Conservation (phyloP, 495 filamentous ascomycete species). For the Xylaria castorea region DNA sequence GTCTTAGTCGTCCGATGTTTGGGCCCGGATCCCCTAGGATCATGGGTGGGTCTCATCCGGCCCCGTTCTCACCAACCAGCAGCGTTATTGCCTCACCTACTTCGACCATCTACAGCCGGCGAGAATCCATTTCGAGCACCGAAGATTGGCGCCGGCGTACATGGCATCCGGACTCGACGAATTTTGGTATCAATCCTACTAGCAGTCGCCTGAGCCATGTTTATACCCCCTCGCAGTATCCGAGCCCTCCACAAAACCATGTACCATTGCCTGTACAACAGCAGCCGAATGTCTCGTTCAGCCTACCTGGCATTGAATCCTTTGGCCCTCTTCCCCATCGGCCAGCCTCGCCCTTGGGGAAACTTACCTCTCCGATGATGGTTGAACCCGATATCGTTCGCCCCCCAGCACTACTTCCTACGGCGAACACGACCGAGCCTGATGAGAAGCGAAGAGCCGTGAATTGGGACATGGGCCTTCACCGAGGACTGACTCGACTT, state of each 20-base stretch:
- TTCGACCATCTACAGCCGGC: constrained; percentile 66
- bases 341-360: constrained; percentile 66
- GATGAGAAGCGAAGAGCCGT: constrained; percentile 67
- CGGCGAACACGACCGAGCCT: constrained; percentile 53
- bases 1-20: constrained; percentile 65
- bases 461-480: constrained; percentile 79
- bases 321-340: constrained; percentile 18
- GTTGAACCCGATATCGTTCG: constrained; percentile 59
- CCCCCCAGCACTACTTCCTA: constrained; percentile 48
- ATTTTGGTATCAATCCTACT: constrained; percentile 42
- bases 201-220: constrained; percentile 57
- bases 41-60: constrained; percentile 55
- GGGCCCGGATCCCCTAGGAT: constrained; percentile 63
- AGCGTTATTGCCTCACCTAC: constrained; percentile 74
- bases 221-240: constrained; percentile 65
- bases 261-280: constrained; percentile 51
- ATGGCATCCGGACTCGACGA: constrained; percentile 85
- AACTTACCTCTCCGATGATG: constrained; percentile 72
- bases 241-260: constrained; percentile 59
- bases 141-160: constrained; percentile 82
- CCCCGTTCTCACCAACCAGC: constrained; percentile 63
- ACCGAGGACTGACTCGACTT: constrained; percentile 74
- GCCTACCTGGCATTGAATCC: constrained; percentile 85
- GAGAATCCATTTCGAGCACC: constrained; percentile 64
- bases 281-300: constrained; percentile 50